A percentile compares a stretch with the other conserved stretches of the same genome.
Evolutionary conservation across 805 yeast genomes (phyloP).

Genomic region (Scheffersomyces amazonensis): DNA sequence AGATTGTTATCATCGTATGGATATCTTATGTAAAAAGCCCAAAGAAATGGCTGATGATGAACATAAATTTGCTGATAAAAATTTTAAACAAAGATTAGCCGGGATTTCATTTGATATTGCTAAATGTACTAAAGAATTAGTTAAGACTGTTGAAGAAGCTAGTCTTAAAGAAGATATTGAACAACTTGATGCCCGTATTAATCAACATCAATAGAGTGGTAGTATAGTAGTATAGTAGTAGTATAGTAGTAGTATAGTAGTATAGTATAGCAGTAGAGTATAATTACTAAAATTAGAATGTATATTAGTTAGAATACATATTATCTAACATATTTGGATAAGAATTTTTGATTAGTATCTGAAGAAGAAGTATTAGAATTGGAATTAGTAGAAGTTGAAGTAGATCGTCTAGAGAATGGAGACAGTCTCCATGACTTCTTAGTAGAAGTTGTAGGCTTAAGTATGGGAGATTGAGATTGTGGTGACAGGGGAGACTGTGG

Average conservation of each 20-base stretch:
- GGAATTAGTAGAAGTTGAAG: constrained; percentile 2
- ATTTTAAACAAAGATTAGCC: constrained; percentile 89
- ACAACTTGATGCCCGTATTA: constrained; percentile 67
- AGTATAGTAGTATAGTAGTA: no score
- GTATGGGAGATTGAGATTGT: constrained; percentile 5
- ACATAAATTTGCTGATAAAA: constrained; percentile 75
- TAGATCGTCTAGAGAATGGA: neutral
- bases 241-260: no score
- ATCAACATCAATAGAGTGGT: no score
- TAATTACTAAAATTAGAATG: no score
- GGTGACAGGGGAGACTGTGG: no score
- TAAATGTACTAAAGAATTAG: constrained; percentile 92
- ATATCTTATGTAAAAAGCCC: constrained; percentile 56
- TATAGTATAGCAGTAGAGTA: no score
- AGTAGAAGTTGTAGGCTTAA: constrained; percentile 1
- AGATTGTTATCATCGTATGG: constrained; percentile 85
- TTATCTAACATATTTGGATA: constrained; percentile 31
- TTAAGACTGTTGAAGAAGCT: constrained; percentile 94
- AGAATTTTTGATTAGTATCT: constrained; percentile 31
- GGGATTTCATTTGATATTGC: constrained; percentile 97
- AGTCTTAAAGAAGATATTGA: constrained; percentile 84
- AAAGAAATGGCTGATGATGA: constrained; percentile 35
- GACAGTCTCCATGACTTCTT: neutral
- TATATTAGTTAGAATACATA: neutral
- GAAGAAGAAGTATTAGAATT: constrained; percentile 27